Base-by-base conservation (phyloP, 2,329 filamentous ascomycete species). In the Monosporascus sp. region DNA sequence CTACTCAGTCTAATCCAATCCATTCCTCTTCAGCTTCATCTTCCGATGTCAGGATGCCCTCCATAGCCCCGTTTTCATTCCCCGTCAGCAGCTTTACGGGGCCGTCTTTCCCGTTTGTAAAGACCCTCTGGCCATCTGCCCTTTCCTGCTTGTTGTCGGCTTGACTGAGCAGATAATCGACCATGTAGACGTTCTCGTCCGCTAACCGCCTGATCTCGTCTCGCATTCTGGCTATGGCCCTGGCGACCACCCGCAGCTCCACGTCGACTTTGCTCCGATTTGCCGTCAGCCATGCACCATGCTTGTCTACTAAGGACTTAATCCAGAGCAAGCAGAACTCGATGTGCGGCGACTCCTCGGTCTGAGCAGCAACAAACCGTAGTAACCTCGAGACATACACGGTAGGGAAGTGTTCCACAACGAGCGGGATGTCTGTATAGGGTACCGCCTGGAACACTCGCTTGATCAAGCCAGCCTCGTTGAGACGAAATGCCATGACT, bases 261-360 rank as follows among this genome's bases (percentile, higher is more conserved):
- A 93, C 82, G 38, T 93, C 90, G 37, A 94, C 84, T 61, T 88
- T 86, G 50, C 82, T 87, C 22, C 87, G 80, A 68, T 93, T 88
- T 37, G 92, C 88, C 54, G 90, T 88, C 63, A 99, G 79, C 78
- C 88, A 93, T 22, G 87, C 80, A 37, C 94, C 94, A 68, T 97
- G 93, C 62, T 84, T 85, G 63, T 88, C 87, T 54, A 97, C 77
- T 37, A 88, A 73, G 1, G 89, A 84, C 69, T 94, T 89, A 64
- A 97, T 88, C 94, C 94, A 99, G 8, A 93, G 75, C 45, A 99
- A 75, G 64, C 94, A 96, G 72, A 97, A 95, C 72, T 99, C 94
- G 5, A 99, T 81, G 75, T 97, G 93, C 2, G 92, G 93, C 2
- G 88, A 92, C 66, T 93, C 85, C 63, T 97, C 93, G 1, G 90